Conservation (phyloP, 768 basidiomycete genomes). For the Neoboletus brunneissimus region DNA sequence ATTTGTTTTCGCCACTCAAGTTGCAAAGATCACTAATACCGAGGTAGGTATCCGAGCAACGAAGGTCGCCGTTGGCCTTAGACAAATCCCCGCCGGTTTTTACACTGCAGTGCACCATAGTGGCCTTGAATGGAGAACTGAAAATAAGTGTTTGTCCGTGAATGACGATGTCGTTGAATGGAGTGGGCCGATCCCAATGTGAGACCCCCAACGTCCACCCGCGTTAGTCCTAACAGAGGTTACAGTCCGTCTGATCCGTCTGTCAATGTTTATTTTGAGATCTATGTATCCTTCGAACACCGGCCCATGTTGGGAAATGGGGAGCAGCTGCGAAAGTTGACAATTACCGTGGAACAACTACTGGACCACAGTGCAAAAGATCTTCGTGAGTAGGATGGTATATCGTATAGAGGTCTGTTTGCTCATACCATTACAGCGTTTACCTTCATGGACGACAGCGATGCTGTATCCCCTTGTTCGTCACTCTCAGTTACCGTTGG, state of each 20-base stretch:
- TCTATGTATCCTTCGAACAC: background rate
- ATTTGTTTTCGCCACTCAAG: no score
- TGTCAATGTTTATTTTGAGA: background rate
- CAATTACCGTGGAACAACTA: background rate
- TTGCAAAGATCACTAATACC: no score
- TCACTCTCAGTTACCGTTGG: background rate
- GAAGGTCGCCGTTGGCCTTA: no score
- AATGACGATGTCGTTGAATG: background rate
- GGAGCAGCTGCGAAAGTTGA: background rate
- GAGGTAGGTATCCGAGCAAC: no score
- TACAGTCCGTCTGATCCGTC: background rate
- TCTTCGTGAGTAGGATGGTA: background rate
- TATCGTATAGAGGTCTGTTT: no score
- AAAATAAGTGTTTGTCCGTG: no score
- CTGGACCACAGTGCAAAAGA: background rate
- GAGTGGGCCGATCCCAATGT: background rate
- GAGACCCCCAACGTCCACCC: background rate
- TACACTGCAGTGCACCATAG: no score
- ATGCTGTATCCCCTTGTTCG: background rate
- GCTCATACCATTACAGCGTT: background rate
- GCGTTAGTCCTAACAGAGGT: background rate
- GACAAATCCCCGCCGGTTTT: no score
- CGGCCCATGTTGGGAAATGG: background rate
- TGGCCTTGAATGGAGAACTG: no score
- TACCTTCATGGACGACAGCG: background rate